A percentile compares a stretch with the other conserved stretches of the same genome.
Evolutionary conservation across 2,329 filamentous ascomycete species (phyloP).

Genomic region (Pestalotiopsis fici): DNA sequence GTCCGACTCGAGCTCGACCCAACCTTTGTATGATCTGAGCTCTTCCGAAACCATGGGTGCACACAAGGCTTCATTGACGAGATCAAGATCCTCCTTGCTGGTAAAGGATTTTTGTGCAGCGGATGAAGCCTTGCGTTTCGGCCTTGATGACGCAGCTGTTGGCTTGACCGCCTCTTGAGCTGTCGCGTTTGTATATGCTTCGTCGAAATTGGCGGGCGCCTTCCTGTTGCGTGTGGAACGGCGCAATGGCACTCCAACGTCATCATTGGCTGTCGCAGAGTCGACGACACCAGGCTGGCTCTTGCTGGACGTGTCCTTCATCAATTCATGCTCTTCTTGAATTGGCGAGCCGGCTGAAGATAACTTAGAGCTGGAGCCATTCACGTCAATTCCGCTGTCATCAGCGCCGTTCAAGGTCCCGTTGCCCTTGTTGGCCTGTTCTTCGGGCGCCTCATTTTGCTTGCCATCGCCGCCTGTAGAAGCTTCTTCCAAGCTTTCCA

Average conservation of each 20-base stretch:
- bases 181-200: constrained; percentile 1
- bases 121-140: constrained; percentile 46
- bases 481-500: too few relatives aligned
- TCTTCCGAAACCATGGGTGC: constrained; percentile 51
- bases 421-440: background rate
- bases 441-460: background rate
- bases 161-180: background rate
- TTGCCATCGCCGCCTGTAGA: background rate
- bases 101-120: constrained; percentile 29
- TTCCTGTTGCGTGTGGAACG: constrained; percentile 9
- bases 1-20: constrained; percentile 87
- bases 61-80: constrained; percentile 47
- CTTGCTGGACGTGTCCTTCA: background rate
- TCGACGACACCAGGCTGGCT: background rate
- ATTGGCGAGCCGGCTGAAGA: background rate
- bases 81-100: constrained; percentile 30
- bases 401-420: background rate
- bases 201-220: constrained; percentile 7
- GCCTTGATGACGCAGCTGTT: constrained; percentile 22
- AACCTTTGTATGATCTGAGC: constrained; percentile 66
- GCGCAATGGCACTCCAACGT: background rate
- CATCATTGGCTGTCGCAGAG: background rate
- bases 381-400: background rate
- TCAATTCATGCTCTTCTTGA: background rate
- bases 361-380: background rate